Percentiles rank a stretch among this genome's conserved stretches.
phyloP scores from a whole-genome alignment of 192 early-diverging fungal genomes.

The Funneliformis geosporum region DNA sequence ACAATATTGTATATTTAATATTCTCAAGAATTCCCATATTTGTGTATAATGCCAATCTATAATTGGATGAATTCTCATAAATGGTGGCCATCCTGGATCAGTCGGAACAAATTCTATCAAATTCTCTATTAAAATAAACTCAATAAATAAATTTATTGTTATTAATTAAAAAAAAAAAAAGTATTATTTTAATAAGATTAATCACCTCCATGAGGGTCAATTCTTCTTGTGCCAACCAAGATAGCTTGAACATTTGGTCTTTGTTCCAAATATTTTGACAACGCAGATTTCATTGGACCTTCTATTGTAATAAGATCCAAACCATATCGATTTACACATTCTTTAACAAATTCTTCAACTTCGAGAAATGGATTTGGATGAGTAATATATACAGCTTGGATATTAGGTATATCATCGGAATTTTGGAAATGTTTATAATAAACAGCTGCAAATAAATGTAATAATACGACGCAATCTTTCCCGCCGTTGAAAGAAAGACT shows the following conservation, averaged over 20 bases:
- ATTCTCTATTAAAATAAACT: constrained; percentile 32
- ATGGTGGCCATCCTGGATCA: constrained; percentile 86
- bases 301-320: constrained; percentile 65
- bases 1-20: constrained; percentile 78
- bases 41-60: constrained; percentile 86
- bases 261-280: constrained; percentile 68
- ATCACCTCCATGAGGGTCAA: constrained; percentile 70
- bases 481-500: constrained; percentile 94
- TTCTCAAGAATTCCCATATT: constrained; percentile 77
- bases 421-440: constrained; percentile 44
- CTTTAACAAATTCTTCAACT: constrained; percentile 84
- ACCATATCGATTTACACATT: constrained; percentile 67
- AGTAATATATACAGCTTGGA: constrained; percentile 76
- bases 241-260: constrained; percentile 64
- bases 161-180: not conserved
- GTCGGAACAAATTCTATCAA: constrained; percentile 69
- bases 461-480: constrained; percentile 94
- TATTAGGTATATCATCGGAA: constrained; percentile 37
- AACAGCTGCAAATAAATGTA: constrained; percentile 77
- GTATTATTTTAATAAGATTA: not conserved
- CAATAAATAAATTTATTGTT: not conserved
- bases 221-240: constrained; percentile 78
- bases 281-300: constrained; percentile 77
- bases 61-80: constrained; percentile 91
- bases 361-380: constrained; percentile 79